Conservation (phyloP, 2,329 filamentous ascomycete genomes). For the Elsinoe perseae region DNA sequence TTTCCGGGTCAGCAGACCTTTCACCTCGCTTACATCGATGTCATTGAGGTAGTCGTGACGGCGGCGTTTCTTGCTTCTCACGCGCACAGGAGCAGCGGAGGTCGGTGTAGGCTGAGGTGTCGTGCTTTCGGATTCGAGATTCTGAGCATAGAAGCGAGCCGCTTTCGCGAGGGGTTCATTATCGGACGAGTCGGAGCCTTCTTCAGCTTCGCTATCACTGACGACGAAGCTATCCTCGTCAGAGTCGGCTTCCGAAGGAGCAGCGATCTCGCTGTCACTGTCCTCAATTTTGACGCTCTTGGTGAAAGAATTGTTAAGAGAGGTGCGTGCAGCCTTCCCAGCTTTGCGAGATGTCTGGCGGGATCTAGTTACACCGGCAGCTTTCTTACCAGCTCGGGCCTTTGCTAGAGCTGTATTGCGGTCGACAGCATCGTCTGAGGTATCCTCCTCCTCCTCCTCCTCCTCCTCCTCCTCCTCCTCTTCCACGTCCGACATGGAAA, state of each 20-base stretch:
- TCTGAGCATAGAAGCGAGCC: neutral
- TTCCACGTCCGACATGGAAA: conserved; percentile 22
- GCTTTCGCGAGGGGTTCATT: conserved; percentile 24
- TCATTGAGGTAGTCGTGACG: conserved; percentile 16
- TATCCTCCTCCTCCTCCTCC: neutral
- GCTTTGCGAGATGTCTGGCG: conserved; percentile 22
- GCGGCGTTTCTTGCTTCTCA: conserved; percentile 14
- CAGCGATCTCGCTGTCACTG: conserved; percentile 35
- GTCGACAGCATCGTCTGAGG: conserved; percentile 21
- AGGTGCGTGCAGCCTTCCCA: conserved; percentile 12
- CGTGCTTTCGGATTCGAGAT: neutral
- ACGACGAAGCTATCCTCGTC: conserved; percentile 34
- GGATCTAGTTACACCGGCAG: neutral
- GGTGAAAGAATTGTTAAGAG: conserved; percentile 27
- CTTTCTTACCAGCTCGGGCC: conserved; percentile 19
- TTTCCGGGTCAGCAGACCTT: conserved; percentile 23
- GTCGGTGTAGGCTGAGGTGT: conserved; percentile 14
- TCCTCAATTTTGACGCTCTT: conserved; percentile 26
- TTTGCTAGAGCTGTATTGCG: conserved; percentile 11
- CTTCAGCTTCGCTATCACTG: conserved; percentile 31
- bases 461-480: conserved; percentile 16
- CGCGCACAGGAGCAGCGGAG: conserved; percentile 15
- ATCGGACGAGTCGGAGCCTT: conserved; percentile 25
- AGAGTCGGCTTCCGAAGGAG: conserved; percentile 24
- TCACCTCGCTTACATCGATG: conserved; percentile 23